phyloP scores from a whole-genome alignment of 176 grass and related monocot genomes.

The Otatea glauca region DNA sequence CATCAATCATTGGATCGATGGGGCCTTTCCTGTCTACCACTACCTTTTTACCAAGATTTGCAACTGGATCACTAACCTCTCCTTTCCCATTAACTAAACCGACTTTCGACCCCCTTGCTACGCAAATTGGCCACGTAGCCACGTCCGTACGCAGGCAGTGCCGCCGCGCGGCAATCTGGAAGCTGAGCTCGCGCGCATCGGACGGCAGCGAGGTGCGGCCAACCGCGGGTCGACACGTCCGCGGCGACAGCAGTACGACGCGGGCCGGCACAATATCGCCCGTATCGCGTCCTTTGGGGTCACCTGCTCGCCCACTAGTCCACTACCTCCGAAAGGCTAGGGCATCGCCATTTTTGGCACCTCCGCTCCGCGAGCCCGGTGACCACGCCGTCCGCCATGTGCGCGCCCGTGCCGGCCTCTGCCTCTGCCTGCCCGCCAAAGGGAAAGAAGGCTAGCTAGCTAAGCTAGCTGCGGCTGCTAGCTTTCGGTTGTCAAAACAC shows the following conservation, averaged over 20 bases:
- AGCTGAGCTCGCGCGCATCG: constrained; percentile 4
- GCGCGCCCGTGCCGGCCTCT: neutral
- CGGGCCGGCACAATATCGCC: constrained; percentile 47
- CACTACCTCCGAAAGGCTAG: constrained; percentile 42
- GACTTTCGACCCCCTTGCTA: neutral
- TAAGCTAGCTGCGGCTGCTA: neutral
- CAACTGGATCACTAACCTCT: neutral
- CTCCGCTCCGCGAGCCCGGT: neutral
- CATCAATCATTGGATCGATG: constrained; percentile 18
- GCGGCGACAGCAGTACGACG: constrained; percentile 34
- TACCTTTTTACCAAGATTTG: constrained; percentile 18
- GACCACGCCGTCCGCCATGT: constrained; percentile 35
- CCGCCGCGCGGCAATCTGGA: neutral
- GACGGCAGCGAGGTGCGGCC: neutral
- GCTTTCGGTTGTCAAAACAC: constrained; percentile 15
- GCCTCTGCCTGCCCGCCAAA: neutral
- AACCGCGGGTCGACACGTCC: constrained; percentile 47
- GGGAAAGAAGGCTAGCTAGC: neutral
- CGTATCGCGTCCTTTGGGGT: constrained; percentile 25
- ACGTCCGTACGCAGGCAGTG: neutral
- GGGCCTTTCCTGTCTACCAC: neutral
- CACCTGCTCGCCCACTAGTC: constrained; percentile 23
- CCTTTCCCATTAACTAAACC: neutral
- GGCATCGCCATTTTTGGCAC: constrained; percentile 58
- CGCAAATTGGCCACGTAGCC: neutral